phyloP scores from a whole-genome alignment of 2,329 filamentous ascomycete species.

The Plectosphaerella plurivora region DNA sequence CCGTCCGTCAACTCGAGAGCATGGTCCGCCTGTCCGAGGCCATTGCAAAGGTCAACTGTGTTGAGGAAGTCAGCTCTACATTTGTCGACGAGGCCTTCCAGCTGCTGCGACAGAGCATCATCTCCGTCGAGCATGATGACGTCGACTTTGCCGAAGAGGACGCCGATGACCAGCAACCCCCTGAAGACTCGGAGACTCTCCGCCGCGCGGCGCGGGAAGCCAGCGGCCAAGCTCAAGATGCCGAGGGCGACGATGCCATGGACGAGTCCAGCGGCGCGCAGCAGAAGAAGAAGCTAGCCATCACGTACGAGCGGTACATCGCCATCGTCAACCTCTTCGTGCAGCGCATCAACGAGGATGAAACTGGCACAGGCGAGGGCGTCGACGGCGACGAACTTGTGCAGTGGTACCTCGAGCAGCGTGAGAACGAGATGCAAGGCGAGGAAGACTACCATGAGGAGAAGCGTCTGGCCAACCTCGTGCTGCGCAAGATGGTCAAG shows the following conservation, averaged over 20 bases:
- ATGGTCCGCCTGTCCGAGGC: constrained; percentile 94
- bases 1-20: constrained; percentile 90
- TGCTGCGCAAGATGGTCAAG: constrained; percentile 94
- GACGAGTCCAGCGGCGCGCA: constrained; percentile 33
- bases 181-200: constrained; percentile 40
- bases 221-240: constrained; percentile 41
- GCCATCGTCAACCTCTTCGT: constrained; percentile 84
- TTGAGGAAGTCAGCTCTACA: constrained; percentile 76
- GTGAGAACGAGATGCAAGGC: constrained; percentile 74
- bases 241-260: constrained; percentile 38
- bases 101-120: constrained; percentile 88
- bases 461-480: constrained; percentile 70
- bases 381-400: constrained; percentile 78
- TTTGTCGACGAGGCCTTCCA: constrained; percentile 94
- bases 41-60: constrained; percentile 97
- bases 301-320: constrained; percentile 94
- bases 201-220: constrained; percentile 31
- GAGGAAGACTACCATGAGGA: constrained; percentile 80
- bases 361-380: constrained; percentile 70
- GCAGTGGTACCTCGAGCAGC: constrained; percentile 88
- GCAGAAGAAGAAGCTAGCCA: constrained; percentile 67
- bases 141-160: constrained; percentile 86
- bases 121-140: constrained; percentile 96
- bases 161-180: constrained; percentile 49
- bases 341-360: constrained; percentile 77